Percentiles rank a stretch among this genome's conserved stretches.
These are phyloP conservation scores for Fraxinus pennsylvanica DNA, from an alignment of 257 asterid genomes.

Conservation along the genomic window DNA sequence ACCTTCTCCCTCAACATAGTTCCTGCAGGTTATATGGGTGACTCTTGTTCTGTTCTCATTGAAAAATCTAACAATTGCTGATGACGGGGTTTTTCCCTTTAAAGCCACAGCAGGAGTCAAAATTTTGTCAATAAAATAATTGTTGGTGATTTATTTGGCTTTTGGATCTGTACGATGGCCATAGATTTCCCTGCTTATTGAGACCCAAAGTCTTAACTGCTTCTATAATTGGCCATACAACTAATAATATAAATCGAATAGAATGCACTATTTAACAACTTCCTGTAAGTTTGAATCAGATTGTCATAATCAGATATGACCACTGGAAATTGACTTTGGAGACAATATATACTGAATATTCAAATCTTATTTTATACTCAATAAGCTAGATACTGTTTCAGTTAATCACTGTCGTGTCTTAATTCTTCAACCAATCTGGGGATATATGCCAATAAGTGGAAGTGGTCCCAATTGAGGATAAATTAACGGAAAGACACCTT, in stretches of 20 bases:
- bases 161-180: background rate
- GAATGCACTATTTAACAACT: background rate
- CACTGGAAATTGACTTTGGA: background rate
- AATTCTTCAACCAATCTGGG: background rate
- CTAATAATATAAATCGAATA: background rate
- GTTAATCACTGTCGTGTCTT: background rate
- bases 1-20: background rate
- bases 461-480: background rate
- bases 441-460: background rate
- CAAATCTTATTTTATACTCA: background rate
- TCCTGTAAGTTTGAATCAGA: background rate
- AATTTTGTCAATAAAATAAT: background rate
- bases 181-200: background rate
- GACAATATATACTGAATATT: background rate
- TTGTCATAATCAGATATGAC: background rate
- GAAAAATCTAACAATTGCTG: background rate
- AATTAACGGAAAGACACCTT: background rate
- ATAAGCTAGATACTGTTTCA: background rate
- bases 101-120: background rate
- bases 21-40: background rate
- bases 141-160: background rate
- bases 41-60: background rate
- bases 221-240: background rate
- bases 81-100: background rate
- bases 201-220: background rate